Conservation (phyloP, 768 basidiomycete genomes). For the Paxillus ammoniavirescens region DNA sequence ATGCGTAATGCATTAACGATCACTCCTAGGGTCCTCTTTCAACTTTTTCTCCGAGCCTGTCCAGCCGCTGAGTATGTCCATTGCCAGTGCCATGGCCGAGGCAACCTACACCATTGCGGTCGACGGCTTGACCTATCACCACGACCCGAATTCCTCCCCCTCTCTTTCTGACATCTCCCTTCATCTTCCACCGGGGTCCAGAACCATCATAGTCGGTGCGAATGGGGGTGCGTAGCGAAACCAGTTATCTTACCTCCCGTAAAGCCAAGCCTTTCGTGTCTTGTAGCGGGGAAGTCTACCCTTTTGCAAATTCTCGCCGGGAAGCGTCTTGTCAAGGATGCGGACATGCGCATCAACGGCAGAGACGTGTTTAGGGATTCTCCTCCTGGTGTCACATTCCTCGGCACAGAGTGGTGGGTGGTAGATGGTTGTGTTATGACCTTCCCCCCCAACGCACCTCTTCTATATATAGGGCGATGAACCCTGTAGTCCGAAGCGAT, state of each 20-base stretch:
- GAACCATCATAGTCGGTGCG: slow-evolving; percentile 87
- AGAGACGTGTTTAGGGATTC: slow-evolving; percentile 89
- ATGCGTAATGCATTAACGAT: not conserved
- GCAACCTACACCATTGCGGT: slow-evolving; percentile 34
- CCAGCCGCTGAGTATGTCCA: not conserved
- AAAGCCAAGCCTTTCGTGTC: not conserved
- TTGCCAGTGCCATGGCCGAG: not conserved
- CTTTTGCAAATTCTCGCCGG: slow-evolving; percentile 92
- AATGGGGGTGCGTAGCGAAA: slow-evolving; percentile 73
- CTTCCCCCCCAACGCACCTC: not conserved
- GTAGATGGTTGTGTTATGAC: not conserved
- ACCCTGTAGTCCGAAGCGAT: slow-evolving; percentile 92
- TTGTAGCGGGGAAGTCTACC: slow-evolving; percentile 89
- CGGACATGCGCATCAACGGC: slow-evolving; percentile 70
- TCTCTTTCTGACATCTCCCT: slow-evolving; percentile 69
- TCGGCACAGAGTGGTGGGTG: slow-evolving; percentile 91
- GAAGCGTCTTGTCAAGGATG: slow-evolving; percentile 69
- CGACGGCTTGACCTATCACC: slow-evolving; percentile 55
- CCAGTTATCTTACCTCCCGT: not conserved
- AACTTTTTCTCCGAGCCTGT: not conserved
- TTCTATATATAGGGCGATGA: slow-evolving; percentile 74
- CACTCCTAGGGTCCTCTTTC: not conserved
- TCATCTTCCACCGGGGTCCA: slow-evolving; percentile 66
- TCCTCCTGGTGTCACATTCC: slow-evolving; percentile 77
- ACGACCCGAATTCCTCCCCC: slow-evolving; percentile 40